These are phyloP conservation scores for Ceratocystis cacaofunesta DNA, from an alignment of 2,329 filamentous ascomycete species.

Conservation along the genomic window DNA sequence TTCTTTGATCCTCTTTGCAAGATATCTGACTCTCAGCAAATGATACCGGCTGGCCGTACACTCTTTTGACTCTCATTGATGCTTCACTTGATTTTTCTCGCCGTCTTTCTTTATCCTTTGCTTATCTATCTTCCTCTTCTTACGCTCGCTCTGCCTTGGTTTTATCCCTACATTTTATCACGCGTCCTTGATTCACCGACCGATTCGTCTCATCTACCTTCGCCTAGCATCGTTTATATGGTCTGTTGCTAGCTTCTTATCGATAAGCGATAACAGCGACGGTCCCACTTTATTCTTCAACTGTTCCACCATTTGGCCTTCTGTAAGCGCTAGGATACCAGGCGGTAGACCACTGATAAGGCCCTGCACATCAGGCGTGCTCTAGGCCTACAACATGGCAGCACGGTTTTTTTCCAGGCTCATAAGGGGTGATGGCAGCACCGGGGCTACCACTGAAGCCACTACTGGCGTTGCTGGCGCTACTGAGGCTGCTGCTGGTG, in stretches of 20 bases:
- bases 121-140: background rate
- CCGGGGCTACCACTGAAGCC: background rate
- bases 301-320: background rate
- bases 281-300: background rate
- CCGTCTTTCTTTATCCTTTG: background rate
- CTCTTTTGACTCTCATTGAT: background rate
- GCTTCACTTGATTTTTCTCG: background rate
- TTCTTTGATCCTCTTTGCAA: constrained; percentile 7
- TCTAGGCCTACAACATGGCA: constrained; percentile 1
- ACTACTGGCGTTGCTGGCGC: too few relatives aligned
- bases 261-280: background rate
- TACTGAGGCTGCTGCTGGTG: background rate
- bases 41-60: constrained; percentile 2
- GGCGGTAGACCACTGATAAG: background rate
- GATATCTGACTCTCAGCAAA: background rate
- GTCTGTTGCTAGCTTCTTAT: background rate
- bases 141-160: background rate
- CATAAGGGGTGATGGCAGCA: background rate
- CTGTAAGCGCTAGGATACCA: background rate
- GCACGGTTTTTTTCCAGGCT: constrained; percentile 15
- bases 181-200: background rate
- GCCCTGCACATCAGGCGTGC: background rate
- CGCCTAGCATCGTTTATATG: background rate
- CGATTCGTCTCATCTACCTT: background rate
- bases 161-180: background rate